Evolutionary conservation across 225 moss, liverwort and hornwort species (phyloP).

Genomic region (Pseudoscleropodium purum): DNA sequence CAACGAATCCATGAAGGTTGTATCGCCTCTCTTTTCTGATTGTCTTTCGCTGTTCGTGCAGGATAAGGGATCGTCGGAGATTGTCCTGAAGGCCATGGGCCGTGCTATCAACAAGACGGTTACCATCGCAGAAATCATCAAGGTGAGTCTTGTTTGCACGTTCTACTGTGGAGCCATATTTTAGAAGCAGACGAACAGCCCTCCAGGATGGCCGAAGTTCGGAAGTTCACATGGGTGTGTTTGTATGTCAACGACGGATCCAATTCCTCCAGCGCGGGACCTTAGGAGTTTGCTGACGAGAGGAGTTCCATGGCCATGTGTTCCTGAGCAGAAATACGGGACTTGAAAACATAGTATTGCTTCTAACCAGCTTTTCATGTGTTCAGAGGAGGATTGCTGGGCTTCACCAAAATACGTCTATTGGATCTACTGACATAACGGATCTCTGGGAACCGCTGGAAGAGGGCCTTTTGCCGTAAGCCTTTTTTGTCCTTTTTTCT

Average conservation of each 20-base stretch:
- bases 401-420: slow-evolving; percentile 92
- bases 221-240: neutral
- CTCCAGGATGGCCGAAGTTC: neutral
- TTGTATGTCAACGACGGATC: neutral
- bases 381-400: slow-evolving; percentile 97
- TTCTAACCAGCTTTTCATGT: neutral
- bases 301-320: neutral
- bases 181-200: neutral
- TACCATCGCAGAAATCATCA: slow-evolving; percentile 97
- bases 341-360: neutral
- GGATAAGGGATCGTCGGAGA: slow-evolving; percentile 95
- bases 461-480: slow-evolving; percentile 98
- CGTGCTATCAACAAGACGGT: slow-evolving; percentile 99
- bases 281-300: neutral
- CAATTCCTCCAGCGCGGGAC: neutral
- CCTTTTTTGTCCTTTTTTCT: neutral
- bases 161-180: neutral
- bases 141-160: slow-evolving; percentile 30
- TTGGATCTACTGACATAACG: slow-evolving; percentile 97
- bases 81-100: slow-evolving; percentile 99
- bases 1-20: neutral
- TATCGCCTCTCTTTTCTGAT: neutral
- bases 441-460: slow-evolving; percentile 97
- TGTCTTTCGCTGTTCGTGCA: slow-evolving; percentile 8
- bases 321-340: neutral